A percentile compares a stretch with the other conserved stretches of the same genome.
Evolutionary conservation across 2,329 filamentous ascomycete genomes (phyloP).

Genomic region (Neoarthrinium moseri): DNA sequence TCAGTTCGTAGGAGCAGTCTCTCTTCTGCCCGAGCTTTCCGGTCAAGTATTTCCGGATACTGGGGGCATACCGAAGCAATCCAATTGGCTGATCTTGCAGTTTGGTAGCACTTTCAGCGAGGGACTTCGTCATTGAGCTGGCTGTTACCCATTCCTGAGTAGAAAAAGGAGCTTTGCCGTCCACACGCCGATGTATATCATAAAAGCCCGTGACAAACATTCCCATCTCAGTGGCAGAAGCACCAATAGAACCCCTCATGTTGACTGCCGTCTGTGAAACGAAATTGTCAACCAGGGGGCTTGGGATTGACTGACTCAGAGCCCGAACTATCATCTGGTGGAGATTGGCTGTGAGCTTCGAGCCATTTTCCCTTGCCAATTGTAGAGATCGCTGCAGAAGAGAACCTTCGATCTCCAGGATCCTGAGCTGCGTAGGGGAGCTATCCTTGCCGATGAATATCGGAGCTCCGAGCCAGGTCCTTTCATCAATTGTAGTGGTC

Average conservation of each 20-base stretch:
- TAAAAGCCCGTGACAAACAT: constrained; percentile 31
- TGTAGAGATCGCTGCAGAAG: constrained; percentile 26
- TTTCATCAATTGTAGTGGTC: constrained; percentile 21
- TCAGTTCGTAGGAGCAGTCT: constrained; percentile 42
- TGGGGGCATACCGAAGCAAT: constrained; percentile 37
- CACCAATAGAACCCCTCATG: constrained; percentile 33
- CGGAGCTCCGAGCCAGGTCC: constrained; percentile 31
- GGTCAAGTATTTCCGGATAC: constrained; percentile 36
- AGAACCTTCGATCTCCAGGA: constrained; percentile 28
- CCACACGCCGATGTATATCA: constrained; percentile 17
- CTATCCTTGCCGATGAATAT: constrained; percentile 23
- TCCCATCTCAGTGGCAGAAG: constrained; percentile 32
- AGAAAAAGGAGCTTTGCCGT: neutral
- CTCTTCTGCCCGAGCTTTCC: constrained; percentile 35
- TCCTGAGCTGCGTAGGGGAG: constrained; percentile 27
- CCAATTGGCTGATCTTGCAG: constrained; percentile 32
- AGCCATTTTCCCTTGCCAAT: constrained; percentile 27
- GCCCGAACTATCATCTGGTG: constrained; percentile 37
- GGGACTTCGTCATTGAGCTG: constrained; percentile 24
- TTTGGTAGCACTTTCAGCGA: constrained; percentile 28
- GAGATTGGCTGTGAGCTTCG: constrained; percentile 40
- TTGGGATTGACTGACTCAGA: constrained; percentile 28
- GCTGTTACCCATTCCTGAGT: constrained; percentile 33
- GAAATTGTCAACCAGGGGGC: constrained; percentile 27
- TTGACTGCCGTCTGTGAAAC: constrained; percentile 37